Evolutionary conservation across 2,329 filamentous ascomycete species (phyloP), one percentile per base, ranked within the genome.

Genomic region (Hymenoscyphus infarciens): DNA sequence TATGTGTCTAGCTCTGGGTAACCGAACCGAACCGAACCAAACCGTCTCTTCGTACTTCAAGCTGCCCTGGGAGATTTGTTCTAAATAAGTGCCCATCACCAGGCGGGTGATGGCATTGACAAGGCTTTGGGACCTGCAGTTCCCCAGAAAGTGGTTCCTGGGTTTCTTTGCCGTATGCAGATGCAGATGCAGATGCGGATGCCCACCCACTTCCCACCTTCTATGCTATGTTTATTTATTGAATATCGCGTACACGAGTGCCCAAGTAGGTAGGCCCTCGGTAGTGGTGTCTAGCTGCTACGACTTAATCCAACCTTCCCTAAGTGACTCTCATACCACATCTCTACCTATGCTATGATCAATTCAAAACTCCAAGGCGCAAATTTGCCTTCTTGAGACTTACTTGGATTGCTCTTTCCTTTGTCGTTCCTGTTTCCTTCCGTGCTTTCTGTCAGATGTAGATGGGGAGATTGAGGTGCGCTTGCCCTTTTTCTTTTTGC

Each of bases 51-150:
- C n/a, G n/a, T n/a, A n/a, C n/a, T n/a, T n/a, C n/a, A n/a, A n/a
- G n/a, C n/a, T n/a, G n/a, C n/a, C n/a, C n/a, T n/a, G n/a, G n/a
- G n/a, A n/a, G n/a, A n/a, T n/a, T n/a, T n/a, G n/a, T n/a, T n/a
- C n/a, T n/a, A n/a, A n/a, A n/a, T 49, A 52, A 11, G 19, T 25
- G 16, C n/a, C 39, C 39, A 27, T 25, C 45, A 52, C 22, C 45
- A 19, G 19, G 22, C 19, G 45, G 45, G 45, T 52, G 45, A 5
- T 19, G 19, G 45, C 45, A 52, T 52, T 5, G 19, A 13, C 45
- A 52, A 52, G 45, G 45, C 45, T 52, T 52, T 22, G 45, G 45
- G 45, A 52, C 45, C 45, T 52, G 45, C 45, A 52, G 45, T 52
- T 52, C 45, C 45, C 45, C 45, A 52, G 45, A 10, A 52, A 4